These are phyloP conservation scores for Paracorniculantispora psalliotae DNA, from an alignment of 2,329 filamentous ascomycete genomes.

Conservation along the genomic window DNA sequence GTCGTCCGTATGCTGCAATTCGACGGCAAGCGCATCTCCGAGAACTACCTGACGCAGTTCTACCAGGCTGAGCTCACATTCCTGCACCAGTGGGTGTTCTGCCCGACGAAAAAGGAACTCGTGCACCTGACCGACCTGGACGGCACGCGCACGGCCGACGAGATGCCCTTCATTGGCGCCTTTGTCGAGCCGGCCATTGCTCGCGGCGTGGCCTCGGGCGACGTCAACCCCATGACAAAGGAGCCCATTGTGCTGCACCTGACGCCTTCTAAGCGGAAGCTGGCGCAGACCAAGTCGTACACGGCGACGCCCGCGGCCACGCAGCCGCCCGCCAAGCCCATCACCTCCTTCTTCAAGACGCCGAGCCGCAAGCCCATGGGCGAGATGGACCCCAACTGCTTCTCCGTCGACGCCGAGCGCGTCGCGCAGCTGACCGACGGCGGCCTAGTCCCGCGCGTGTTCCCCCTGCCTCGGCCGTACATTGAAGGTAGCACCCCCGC, in stretches of 20 bases:
- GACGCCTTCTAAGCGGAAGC: constrained; percentile 38
- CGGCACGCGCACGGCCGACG: constrained; percentile 56
- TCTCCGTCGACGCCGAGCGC: constrained; percentile 45
- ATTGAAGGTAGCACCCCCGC: constrained; percentile 33
- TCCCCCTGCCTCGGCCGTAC: constrained; percentile 55
- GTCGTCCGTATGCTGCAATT: constrained; percentile 80
- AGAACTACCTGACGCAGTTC: constrained; percentile 76
- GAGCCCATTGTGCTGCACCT: constrained; percentile 45
- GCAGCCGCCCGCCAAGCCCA: constrained; percentile 41
- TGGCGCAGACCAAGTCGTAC: constrained; percentile 31
- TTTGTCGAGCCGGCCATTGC: constrained; percentile 66
- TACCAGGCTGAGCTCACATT: constrained; percentile 88
- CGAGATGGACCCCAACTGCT: constrained; percentile 60
- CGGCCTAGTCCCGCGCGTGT: constrained; percentile 49
- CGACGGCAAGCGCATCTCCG: constrained; percentile 80
- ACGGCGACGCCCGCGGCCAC: constrained; percentile 14
- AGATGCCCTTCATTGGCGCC: constrained; percentile 77
- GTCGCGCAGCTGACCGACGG: constrained; percentile 45
- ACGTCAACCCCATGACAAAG: constrained; percentile 89
- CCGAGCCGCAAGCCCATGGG: constrained; percentile 50
- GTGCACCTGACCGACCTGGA: constrained; percentile 70
- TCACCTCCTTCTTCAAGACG: constrained; percentile 50
- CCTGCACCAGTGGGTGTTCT: constrained; percentile 90
- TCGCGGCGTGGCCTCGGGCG: constrained; percentile 68
- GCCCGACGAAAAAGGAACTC: constrained; percentile 63